Conservation (phyloP, 495 filamentous ascomycete species). For the Penicillium herquei region DNA sequence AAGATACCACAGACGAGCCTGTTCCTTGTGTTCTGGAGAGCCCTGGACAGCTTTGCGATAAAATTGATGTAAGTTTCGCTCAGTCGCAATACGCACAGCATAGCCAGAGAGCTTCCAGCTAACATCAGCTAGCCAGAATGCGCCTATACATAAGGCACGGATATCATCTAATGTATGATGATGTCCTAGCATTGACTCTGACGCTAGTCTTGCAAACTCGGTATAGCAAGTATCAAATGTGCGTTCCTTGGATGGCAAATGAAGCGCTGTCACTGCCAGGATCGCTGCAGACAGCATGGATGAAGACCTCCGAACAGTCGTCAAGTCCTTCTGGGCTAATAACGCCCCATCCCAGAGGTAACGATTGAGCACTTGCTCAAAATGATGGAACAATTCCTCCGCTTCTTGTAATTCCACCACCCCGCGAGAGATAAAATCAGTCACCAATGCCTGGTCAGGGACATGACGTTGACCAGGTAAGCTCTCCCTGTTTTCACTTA, state of each 20-base stretch:
- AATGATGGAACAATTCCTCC: conserved; percentile 48
- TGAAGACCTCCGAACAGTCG: conserved; percentile 47
- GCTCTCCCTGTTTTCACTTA: conserved; percentile 46
- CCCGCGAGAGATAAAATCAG: conserved; percentile 54
- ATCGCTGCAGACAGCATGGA: conserved; percentile 51
- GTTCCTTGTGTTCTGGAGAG: conserved; percentile 45
- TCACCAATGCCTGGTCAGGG: conserved; percentile 40
- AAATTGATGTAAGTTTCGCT: conserved; percentile 49
- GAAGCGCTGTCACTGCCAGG: conserved; percentile 52
- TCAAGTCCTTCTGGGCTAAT: conserved; percentile 43
- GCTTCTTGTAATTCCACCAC: conserved; percentile 48
- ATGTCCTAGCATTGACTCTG: conserved; percentile 52
- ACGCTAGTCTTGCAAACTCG: conserved; percentile 51
- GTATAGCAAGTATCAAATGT: conserved; percentile 51
- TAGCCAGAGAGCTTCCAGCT: conserved; percentile 58
- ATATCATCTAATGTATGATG: conserved; percentile 52
- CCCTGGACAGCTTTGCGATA: conserved; percentile 50
- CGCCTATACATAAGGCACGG: conserved; percentile 51
- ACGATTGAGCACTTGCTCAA: conserved; percentile 52
- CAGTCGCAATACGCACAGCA: conserved; percentile 56
- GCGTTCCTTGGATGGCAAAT: conserved; percentile 46
- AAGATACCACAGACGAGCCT: conserved; percentile 51
- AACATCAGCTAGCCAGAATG: conserved; percentile 56
- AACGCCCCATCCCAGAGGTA: conserved; percentile 53
- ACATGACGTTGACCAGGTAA: conserved; percentile 35